Evolutionary conservation across 495 filamentous ascomycete species (phyloP).

Genomic region (Tetracladium setigerum): DNA sequence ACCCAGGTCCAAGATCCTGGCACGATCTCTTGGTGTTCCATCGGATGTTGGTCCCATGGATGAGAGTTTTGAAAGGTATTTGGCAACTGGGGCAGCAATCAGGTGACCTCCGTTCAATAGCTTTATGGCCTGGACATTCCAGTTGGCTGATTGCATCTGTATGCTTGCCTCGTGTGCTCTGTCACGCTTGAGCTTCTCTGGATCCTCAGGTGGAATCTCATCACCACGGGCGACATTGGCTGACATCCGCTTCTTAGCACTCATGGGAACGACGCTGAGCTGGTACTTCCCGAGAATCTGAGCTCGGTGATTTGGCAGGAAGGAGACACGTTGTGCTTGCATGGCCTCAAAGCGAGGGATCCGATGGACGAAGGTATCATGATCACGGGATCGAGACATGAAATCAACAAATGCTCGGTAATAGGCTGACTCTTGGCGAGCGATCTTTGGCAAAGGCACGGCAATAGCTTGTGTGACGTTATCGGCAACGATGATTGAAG

Average conservation of each 20-base stretch:
- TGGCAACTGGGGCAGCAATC: conserved; percentile 65
- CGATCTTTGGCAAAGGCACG: conserved; percentile 36
- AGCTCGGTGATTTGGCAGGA: conserved; percentile 56
- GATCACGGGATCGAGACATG: conserved; percentile 44
- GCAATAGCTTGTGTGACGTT: conserved; percentile 28
- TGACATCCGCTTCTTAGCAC: conserved; percentile 49
- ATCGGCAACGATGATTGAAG: conserved; percentile 39
- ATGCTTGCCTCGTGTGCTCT: conserved; percentile 71
- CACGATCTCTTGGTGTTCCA: conserved; percentile 39
- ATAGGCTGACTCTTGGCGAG: conserved; percentile 71
- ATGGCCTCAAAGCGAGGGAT: conserved; percentile 82
- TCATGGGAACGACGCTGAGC: conserved; percentile 45
- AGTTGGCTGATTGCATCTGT: conserved; percentile 66
- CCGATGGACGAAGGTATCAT: conserved; percentile 78
- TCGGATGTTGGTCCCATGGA: conserved; percentile 32
- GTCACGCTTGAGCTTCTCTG: conserved; percentile 58
- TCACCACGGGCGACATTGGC: conserved; percentile 51
- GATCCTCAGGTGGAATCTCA: conserved; percentile 43
- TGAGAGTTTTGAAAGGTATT: conserved; percentile 45
- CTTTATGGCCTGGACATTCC: conserved; percentile 73
- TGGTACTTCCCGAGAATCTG: conserved; percentile 75
- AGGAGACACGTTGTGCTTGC: conserved; percentile 67
- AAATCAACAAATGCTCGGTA: conserved; percentile 81
- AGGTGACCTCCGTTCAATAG: conserved; percentile 74
- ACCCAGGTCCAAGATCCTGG: conserved; percentile 79